A percentile compares a stretch with the other conserved stretches of the same genome.
Conservation (phyloP, 306 rosid species). For the Mimosa pudica region DNA sequence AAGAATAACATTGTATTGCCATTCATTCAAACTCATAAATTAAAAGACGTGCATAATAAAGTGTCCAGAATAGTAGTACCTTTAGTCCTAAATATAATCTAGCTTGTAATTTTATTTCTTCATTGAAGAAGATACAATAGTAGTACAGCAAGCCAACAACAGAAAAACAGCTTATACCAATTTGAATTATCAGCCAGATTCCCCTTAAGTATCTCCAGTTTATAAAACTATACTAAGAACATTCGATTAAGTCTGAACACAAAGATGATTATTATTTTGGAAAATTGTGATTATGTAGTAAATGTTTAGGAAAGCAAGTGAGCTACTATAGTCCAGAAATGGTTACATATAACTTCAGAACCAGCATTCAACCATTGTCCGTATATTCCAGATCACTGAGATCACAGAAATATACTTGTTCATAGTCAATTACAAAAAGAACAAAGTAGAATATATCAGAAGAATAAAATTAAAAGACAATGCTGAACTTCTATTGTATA, state of each 20-base stretch:
- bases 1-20: constrained; percentile 21
- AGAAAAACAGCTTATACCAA: constrained; percentile 12
- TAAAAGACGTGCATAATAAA: neutral
- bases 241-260: neutral
- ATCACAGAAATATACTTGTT: neutral
- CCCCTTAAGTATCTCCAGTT: neutral
- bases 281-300: neutral
- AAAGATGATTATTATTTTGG: neutral
- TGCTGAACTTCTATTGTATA: neutral
- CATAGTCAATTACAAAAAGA: constrained; percentile 5
- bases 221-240: neutral
- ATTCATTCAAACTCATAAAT: neutral
- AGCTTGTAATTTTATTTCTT: too few relatives aligned
- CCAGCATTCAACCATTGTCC: constrained; percentile 26
- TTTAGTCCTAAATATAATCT: too few relatives aligned
- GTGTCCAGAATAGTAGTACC: neutral
- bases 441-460: neutral
- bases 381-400: constrained; percentile 22
- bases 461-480: constrained; percentile 10
- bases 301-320: neutral
- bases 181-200: constrained; percentile 19
- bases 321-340: constrained; percentile 6
- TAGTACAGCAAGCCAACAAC: neutral
- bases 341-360: constrained; percentile 31
- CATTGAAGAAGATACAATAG: too few relatives aligned